Evolutionary conservation across 2,329 filamentous ascomycete genomes (phyloP), one percentile per base, ranked within the genome.

Genomic region (Pyricularia pennisetigena): DNA sequence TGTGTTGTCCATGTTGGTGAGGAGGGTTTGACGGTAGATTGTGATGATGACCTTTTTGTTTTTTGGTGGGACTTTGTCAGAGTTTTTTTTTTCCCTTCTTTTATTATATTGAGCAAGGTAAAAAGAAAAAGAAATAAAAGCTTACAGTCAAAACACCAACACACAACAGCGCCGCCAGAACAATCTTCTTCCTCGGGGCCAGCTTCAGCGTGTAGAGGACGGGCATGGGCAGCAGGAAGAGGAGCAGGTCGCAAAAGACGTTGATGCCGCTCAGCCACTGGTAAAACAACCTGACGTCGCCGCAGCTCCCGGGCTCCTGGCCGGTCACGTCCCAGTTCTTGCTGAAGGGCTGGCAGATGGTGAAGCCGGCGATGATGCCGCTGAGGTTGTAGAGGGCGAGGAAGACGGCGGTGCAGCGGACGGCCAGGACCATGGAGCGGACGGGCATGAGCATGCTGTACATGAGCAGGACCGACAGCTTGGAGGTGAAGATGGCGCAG

Each of bases 331-430:
- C 71, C 78, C 78, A 80, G 67, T 75, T 77, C 65, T 74, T 75
- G 12, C 74, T 73, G 28, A 80, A 73, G 2, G 78, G 79, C 20
- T 69, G 73, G 70, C 78, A 80, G 64, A 79, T 77, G 54, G 79
- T 71, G 68, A 74, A 71, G 7, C 74, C 72, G 23, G 71, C 72
- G 6, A 78, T 65, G 64, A 78, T 7, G 14, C 73, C 73, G 23
- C 71, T 71, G 12, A 73, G 8, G 5, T 71, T 73, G 71, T 75
- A 74, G 23, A 74, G 66, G 2, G 70, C 54, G 7, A 75, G 71
- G 23, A 76, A 65, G 20, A 68, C 70, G 16, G 71, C 73, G 8
- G 72, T 71, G 12, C 72, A 68, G 29, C 71, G 69, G 41, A 74
- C 72, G 4, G 72, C 69, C 61, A 73, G 62, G 41, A 75, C 66